A percentile compares a stretch with the other conserved stretches of the same genome.
These are phyloP conservation scores for Vigna radiata DNA, from an alignment of 306 rosid genomes.

Conservation along the genomic window DNA sequence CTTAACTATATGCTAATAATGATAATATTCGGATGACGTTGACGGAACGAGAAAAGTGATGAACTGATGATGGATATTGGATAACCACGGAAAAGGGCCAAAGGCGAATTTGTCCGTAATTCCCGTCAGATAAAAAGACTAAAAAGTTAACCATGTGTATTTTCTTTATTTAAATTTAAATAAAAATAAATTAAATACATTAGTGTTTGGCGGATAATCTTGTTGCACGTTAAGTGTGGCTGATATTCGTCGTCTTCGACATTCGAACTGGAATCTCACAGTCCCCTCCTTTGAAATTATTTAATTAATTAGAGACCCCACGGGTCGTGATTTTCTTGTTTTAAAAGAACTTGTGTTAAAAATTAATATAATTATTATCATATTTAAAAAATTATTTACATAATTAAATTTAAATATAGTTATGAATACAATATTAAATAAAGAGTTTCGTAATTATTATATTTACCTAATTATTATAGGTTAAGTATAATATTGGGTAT, in stretches of 20 bases:
- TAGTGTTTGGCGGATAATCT: neutral
- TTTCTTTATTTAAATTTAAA: neutral
- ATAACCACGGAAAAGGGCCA: neutral
- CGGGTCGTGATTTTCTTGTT: no score
- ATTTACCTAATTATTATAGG: no score
- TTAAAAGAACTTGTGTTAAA: no score
- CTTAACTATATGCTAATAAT: neutral
- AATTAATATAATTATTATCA: no score
- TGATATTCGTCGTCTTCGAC: neutral
- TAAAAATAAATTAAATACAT: neutral
- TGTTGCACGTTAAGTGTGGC: neutral
- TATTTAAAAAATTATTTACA: no score
- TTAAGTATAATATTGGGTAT: no score
- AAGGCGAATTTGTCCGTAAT: constrained; percentile 1
- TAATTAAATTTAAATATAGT: no score
- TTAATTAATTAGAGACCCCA: no score
- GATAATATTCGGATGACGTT: constrained; percentile 6
- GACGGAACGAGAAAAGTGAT: neutral
- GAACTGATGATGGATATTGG: neutral
- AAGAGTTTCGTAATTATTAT: no score
- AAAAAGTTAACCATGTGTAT: neutral
- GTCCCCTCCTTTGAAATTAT: neutral
- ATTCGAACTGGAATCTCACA: neutral
- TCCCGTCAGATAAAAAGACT: neutral
- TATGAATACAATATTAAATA: no score